Conservation (phyloP, 768 basidiomycete genomes). For the Mycena albidolilacea region DNA sequence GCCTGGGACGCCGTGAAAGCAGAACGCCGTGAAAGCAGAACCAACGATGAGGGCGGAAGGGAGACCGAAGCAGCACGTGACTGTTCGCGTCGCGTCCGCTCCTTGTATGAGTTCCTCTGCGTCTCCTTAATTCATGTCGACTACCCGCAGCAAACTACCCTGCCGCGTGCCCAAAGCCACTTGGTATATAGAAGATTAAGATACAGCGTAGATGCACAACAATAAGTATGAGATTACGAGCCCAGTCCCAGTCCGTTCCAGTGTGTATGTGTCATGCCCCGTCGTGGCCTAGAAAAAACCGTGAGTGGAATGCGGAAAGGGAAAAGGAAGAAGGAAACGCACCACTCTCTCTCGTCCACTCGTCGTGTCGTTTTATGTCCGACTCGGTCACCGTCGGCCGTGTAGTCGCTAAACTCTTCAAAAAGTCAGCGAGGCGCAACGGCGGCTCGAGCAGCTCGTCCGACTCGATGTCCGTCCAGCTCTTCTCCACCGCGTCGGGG, state of each 20-base stretch:
- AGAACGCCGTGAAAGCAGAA: too few species aligned
- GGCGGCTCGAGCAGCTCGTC: constrained; percentile 94
- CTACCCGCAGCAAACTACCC: too few species aligned
- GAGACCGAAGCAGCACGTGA: too few species aligned
- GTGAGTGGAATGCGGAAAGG: constrained; percentile 5
- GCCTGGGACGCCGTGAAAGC: too few species aligned
- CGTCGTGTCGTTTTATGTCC: constrained; percentile 88
- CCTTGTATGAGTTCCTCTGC: too few species aligned
- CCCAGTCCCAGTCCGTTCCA: constrained; percentile 15
- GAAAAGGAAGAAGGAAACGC: constrained; percentile 42
- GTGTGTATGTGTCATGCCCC: background rate
- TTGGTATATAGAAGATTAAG: constrained; percentile 23
- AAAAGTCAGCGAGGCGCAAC: constrained; percentile 82
- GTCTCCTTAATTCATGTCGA: too few species aligned
- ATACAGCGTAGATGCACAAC: constrained; percentile 39
- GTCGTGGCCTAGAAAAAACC: constrained; percentile 43
- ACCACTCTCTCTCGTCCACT: constrained; percentile 91
- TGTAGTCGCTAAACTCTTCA: constrained; percentile 84
- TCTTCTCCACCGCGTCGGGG: constrained; percentile 85
- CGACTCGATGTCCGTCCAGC: constrained; percentile 89
- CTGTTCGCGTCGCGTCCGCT: too few species aligned
- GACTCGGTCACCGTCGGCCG: constrained; percentile 91
- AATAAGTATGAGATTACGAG: constrained; percentile 21
- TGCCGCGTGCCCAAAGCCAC: background rate
- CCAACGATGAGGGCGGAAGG: too few species aligned